Evolutionary conservation across 1,284 basidiomycete genomes (phyloP).

Genomic region (Paramarasmius palmivorus): DNA sequence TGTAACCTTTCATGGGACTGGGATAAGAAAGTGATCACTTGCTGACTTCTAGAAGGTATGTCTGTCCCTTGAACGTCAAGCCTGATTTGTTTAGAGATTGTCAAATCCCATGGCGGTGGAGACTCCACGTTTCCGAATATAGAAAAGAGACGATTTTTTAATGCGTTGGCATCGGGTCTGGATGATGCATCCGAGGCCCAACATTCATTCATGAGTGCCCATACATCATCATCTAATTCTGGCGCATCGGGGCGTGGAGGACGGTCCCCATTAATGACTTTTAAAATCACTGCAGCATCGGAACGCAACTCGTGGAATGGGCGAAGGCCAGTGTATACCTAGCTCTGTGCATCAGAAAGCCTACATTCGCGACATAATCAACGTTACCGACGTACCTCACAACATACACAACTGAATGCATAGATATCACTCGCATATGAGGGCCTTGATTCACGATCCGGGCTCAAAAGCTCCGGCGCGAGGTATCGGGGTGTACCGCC

Average conservation of each 20-base stretch:
- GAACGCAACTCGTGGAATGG: neutral
- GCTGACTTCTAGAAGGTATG: too few relatives aligned
- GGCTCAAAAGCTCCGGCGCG: neutral
- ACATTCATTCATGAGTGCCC: too few relatives aligned
- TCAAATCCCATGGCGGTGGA: too few relatives aligned
- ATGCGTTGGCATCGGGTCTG: too few relatives aligned
- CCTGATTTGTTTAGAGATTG: too few relatives aligned
- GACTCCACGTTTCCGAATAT: too few relatives aligned
- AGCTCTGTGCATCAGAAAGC: neutral
- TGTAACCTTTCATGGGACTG: too few relatives aligned
- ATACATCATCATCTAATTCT: too few relatives aligned
- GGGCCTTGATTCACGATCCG: neutral
- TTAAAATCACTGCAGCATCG: neutral
- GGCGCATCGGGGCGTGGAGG: neutral
- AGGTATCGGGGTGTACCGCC: neutral
- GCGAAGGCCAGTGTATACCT: neutral
- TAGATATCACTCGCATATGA: conserved; percentile 1
- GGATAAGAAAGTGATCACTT: too few relatives aligned
- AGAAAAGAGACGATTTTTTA: too few relatives aligned
- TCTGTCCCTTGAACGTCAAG: too few relatives aligned
- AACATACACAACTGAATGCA: neutral
- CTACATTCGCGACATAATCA: neutral
- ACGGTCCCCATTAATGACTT: neutral
- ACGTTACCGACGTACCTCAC: neutral
- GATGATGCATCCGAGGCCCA: too few relatives aligned